Conservation (phyloP, 2,329 filamentous ascomycete species). For the Lomentospora prolificans region DNA sequence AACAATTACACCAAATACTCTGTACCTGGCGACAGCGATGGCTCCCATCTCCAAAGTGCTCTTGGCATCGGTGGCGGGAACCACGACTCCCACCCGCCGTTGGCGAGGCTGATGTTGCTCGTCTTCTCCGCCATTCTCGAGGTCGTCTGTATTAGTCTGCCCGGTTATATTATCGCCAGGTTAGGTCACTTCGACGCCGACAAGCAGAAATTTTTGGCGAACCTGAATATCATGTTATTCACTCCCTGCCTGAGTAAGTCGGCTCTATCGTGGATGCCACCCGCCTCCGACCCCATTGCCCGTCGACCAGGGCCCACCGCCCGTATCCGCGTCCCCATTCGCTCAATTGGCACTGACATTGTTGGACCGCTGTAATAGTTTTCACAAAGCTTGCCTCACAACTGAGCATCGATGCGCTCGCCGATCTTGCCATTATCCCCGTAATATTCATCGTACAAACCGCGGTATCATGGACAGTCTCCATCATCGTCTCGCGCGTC, state of each 20-base stretch:
- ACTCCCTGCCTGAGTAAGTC: slow-evolving; percentile 86
- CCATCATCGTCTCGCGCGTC: slow-evolving; percentile 57
- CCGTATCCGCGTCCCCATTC: no score
- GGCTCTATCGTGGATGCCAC: not conserved
- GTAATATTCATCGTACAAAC: slow-evolving; percentile 87
- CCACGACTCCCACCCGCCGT: slow-evolving; percentile 51
- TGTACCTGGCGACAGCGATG: not conserved
- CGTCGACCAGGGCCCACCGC: no score
- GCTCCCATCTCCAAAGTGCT: not conserved
- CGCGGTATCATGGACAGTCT: slow-evolving; percentile 71
- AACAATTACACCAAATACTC: not conserved
- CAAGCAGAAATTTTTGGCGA: slow-evolving; percentile 92
- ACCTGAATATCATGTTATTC: slow-evolving; percentile 92
- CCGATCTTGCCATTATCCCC: slow-evolving; percentile 89
- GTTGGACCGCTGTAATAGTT: no score
- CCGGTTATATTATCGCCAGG: slow-evolving; percentile 84
- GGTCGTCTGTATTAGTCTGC: slow-evolving; percentile 88
- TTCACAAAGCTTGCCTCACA: slow-evolving; percentile 96
- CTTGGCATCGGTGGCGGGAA: not conserved
- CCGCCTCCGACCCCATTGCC: not conserved
- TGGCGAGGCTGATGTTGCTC: slow-evolving; percentile 63
- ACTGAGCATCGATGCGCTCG: slow-evolving; percentile 80
- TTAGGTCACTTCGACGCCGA: slow-evolving; percentile 91
- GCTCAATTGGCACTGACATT: no score
- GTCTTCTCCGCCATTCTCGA: slow-evolving; percentile 94